Evolutionary conservation across 306 rosid genomes (phyloP).

Genomic region (Inga laurina): DNA sequence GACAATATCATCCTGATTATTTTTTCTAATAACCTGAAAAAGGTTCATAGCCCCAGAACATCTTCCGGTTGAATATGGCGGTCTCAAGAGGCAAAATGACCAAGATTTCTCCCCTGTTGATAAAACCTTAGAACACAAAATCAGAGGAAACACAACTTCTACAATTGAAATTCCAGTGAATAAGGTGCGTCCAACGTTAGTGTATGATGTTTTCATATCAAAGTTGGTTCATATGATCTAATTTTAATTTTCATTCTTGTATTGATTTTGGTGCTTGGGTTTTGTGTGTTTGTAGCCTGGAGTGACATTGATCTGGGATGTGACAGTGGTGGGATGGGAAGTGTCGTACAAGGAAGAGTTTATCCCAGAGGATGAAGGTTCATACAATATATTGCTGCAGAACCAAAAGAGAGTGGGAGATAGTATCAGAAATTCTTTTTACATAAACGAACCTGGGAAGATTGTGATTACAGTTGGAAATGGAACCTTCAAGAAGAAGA

Average conservation of each 20-base stretch:
- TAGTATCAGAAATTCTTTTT: slow-evolving; percentile 73
- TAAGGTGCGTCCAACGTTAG: slow-evolving; percentile 54
- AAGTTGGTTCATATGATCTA: background rate
- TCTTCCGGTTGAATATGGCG: slow-evolving; percentile 77
- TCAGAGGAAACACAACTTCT: slow-evolving; percentile 48
- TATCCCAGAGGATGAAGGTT: slow-evolving; percentile 85
- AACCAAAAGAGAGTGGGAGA: slow-evolving; percentile 62
- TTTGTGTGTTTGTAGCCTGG: slow-evolving; percentile 47
- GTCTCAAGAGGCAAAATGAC: slow-evolving; percentile 73
- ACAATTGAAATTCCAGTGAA: slow-evolving; percentile 54
- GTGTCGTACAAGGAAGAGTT: slow-evolving; percentile 89
- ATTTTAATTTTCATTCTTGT: background rate
- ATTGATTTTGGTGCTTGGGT: slow-evolving; percentile 6
- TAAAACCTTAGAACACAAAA: slow-evolving; percentile 43
- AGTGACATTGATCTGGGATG: slow-evolving; percentile 81
- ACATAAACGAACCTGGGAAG: slow-evolving; percentile 84
- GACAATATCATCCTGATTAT: slow-evolving; percentile 10
- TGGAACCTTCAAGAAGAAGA: slow-evolving; percentile 63
- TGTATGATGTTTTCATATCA: background rate
- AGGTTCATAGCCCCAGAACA: slow-evolving; percentile 75
- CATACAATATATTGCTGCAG: slow-evolving; percentile 66
- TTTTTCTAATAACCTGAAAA: background rate
- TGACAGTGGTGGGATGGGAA: slow-evolving; percentile 85
- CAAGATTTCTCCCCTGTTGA: slow-evolving; percentile 61
- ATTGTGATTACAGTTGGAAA: slow-evolving; percentile 67